Percentiles rank a stretch among this genome's conserved stretches.
Evolutionary conservation across 108 stramenopile genomes (phyloP).

Genomic region (Aurantiochytrium sp.): DNA sequence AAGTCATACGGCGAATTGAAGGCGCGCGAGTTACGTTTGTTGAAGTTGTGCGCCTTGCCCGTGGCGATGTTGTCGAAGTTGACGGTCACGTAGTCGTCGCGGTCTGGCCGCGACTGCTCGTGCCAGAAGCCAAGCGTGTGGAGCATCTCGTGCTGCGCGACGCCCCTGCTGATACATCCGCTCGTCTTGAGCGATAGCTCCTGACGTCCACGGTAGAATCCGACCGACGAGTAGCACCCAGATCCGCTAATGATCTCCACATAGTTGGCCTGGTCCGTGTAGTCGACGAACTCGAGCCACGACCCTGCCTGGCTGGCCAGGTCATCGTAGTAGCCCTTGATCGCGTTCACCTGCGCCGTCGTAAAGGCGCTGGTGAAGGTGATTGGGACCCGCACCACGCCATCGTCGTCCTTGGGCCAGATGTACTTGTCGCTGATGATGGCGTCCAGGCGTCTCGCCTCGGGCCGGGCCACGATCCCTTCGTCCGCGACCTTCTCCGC

Average conservation of each 20-base stretch:
- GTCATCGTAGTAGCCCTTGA: not conserved
- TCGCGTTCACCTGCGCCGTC: not conserved
- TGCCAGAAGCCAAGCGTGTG: constrained; percentile 62
- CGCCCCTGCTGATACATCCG: not conserved
- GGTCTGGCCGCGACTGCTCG: constrained; percentile 54
- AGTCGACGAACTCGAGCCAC: not conserved
- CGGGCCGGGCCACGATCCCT: not conserved
- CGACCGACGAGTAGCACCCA: not conserved
- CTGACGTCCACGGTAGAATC: not conserved
- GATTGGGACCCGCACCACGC: not conserved
- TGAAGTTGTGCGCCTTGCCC: constrained; percentile 37
- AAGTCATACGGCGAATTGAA: constrained; percentile 51
- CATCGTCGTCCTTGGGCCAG: not conserved
- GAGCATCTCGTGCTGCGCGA: constrained; percentile 45
- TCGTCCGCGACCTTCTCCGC: not conserved
- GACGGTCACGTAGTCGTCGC: constrained; percentile 49
- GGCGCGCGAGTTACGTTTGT: not conserved
- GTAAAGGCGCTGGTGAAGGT: not conserved
- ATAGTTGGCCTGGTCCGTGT: not conserved
- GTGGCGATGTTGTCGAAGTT: constrained; percentile 37
- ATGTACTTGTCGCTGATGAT: not conserved
- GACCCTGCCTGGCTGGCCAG: not conserved
- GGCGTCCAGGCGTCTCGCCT: not conserved
- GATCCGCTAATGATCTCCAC: not conserved
- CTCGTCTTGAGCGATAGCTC: not conserved